Evolutionary conservation across 2,329 filamentous ascomycete species (phyloP).

Genomic region (Neurospora sp.): DNA sequence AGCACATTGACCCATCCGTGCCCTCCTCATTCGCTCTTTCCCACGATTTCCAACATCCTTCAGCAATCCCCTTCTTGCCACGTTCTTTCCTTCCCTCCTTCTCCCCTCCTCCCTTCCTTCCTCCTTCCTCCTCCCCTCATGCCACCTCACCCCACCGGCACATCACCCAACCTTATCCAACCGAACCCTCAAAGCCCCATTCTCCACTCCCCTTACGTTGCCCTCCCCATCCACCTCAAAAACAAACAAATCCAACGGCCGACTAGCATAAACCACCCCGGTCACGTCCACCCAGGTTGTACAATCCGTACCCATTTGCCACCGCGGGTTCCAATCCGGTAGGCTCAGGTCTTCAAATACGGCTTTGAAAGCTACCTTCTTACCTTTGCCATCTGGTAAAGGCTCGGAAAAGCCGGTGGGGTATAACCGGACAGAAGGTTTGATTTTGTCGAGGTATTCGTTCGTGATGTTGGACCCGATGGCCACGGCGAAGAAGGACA

Average conservation of each 20-base stretch:
- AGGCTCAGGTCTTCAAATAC: conserved; percentile 23
- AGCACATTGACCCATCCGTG: neutral
- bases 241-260: conserved; percentile 20
- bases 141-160: neutral
- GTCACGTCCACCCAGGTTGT: conserved; percentile 17
- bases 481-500: conserved; percentile 15
- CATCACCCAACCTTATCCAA: conserved; percentile 12
- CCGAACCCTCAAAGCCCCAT: conserved; percentile 17
- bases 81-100: neutral
- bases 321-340: conserved; percentile 4
- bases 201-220: conserved; percentile 16
- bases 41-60: too few species aligned
- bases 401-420: conserved; percentile 23
- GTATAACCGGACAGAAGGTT: conserved; percentile 22
- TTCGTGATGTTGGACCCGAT: conserved; percentile 16
- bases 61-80: too few species aligned
- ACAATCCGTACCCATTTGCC: conserved; percentile 14
- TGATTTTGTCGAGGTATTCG: conserved; percentile 15
- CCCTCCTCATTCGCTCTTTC: neutral
- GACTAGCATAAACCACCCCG: conserved; percentile 15
- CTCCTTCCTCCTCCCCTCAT: neutral
- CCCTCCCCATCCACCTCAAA: conserved; percentile 17
- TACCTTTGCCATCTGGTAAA: conserved; percentile 13
- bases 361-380: conserved; percentile 24
- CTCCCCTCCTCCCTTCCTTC: neutral